A percentile compares a stretch with the other conserved stretches of the same genome.
phyloP scores from a whole-genome alignment of 345 rosid species.

The Hibiscus tridactylites region DNA sequence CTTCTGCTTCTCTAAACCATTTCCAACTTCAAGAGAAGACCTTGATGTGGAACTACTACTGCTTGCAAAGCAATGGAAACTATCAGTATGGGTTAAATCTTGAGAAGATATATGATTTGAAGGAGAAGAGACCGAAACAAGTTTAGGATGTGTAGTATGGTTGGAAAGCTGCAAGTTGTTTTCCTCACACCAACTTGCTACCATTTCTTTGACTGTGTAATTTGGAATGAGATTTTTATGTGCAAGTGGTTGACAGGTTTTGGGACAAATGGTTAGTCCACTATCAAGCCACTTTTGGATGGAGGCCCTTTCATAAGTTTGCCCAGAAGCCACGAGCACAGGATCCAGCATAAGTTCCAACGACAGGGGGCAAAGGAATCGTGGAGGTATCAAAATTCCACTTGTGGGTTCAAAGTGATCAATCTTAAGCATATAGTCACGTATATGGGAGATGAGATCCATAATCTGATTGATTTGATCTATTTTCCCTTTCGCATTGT shows the following conservation, averaged over 20 bases:
- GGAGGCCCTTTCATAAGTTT: slow-evolving; percentile 83
- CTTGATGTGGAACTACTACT: slow-evolving; percentile 55
- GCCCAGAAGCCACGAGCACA: slow-evolving; percentile 89
- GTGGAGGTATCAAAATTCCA: slow-evolving; percentile 60
- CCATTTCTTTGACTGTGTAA: slow-evolving; percentile 90
- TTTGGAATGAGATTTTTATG: slow-evolving; percentile 84
- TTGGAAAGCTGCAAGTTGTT: slow-evolving; percentile 38
- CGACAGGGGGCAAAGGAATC: slow-evolving; percentile 85
- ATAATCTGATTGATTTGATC: slow-evolving; percentile 39
- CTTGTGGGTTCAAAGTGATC: slow-evolving; percentile 47
- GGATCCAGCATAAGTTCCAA: slow-evolving; percentile 91
- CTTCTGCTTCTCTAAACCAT: slow-evolving; percentile 53
- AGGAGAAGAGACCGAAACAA: slow-evolving; percentile 27
- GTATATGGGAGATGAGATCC: slow-evolving; percentile 53
- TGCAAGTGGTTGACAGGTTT: slow-evolving; percentile 55
- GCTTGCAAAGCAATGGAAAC: slow-evolving; percentile 37
- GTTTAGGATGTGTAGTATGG: slow-evolving; percentile 22
- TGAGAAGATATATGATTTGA: slow-evolving; percentile 40
- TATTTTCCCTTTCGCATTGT: slow-evolving; percentile 28
- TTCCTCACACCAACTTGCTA: slow-evolving; percentile 70
- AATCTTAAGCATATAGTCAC: slow-evolving; percentile 55
- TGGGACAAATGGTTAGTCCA: slow-evolving; percentile 75
- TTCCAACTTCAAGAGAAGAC: slow-evolving; percentile 51
- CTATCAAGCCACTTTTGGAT: slow-evolving; percentile 87
- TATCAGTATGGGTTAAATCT: slow-evolving; percentile 40